Base-by-base conservation (phyloP, 371 early-diverging fungal genomes). In the Mucor irregularis region DNA sequence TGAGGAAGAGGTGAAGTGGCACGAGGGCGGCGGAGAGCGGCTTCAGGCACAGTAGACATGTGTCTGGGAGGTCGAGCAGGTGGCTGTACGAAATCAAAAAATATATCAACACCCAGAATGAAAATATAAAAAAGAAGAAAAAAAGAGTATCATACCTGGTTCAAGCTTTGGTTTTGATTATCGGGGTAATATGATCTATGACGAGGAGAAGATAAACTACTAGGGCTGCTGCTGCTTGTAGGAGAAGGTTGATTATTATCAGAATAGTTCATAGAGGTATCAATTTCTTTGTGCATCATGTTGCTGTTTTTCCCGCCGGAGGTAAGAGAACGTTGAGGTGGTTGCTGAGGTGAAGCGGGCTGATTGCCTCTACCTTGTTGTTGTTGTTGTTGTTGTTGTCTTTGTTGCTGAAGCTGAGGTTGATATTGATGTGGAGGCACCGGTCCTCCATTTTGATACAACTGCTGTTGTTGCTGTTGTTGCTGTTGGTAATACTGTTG, bases 11-110 rank as follows among this genome's bases (percentile, higher is more conserved):
- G 80, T 40, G 69, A 54, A 2, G 80, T 61, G n/a, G 74, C 66
- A 8, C 74, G 61, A 26, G 74, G 76, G n/a, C 80, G 72, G 25
- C 74, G 63, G 29, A 74, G 62, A 5, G 73, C 80, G 10, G 76
- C 80, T 44, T 74, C 70, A 17, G 80, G 76, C 1, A 79, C 69
- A 26, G 72, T 61, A 8, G 76, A 75, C 14, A 67, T 71, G 45
- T 76, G 76, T 16, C 80, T 58, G 13, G 72, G 74, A 34, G 74
- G 76, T 58, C 71, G 56, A 33, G 26, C 55, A 46, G 64, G 60
- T 24, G 58, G 62, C 61, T 58, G 50, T 33, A 26, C n/a, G n/a
- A n/a, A n/a, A n/a, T n/a, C n/a, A n/a, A n/a, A n/a, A n/a, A n/a
- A n/a, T n/a, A n/a, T n/a, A n/a, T n/a, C n/a, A n/a, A n/a, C n/a